A percentile compares a stretch with the other conserved stretches of the same genome.
These are phyloP conservation scores for Scedosporium dehoogii DNA, from an alignment of 2,329 filamentous ascomycete genomes.

Conservation along the genomic window DNA sequence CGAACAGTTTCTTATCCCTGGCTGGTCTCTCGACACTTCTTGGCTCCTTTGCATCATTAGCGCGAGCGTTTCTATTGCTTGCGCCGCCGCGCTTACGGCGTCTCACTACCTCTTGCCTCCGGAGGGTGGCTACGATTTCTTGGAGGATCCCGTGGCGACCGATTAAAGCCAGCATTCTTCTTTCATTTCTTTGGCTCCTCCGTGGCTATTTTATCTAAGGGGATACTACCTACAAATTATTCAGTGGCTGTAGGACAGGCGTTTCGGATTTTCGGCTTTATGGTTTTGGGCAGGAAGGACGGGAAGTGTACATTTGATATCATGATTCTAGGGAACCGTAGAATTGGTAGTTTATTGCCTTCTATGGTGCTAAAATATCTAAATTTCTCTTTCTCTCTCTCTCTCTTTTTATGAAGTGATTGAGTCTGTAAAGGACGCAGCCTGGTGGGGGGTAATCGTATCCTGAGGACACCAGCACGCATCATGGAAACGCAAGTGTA, in stretches of 20 bases:
- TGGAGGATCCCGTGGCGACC: constrained; percentile 30
- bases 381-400: too few species aligned
- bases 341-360: too few species aligned
- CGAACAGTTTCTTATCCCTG: constrained; percentile 66
- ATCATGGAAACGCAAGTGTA: too few species aligned
- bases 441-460: too few species aligned
- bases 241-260: neutral
- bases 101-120: constrained; percentile 63
- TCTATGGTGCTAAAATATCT: too few species aligned
- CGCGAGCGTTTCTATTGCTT: constrained; percentile 40
- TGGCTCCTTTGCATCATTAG: constrained; percentile 62
- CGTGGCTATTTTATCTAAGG: constrained; percentile 4
- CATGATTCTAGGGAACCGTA: too few species aligned
- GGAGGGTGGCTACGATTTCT: constrained; percentile 78
- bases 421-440: too few species aligned
- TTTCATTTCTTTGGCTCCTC: constrained; percentile 2
- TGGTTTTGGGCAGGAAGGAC: too few species aligned
- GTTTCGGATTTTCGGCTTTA: too few species aligned
- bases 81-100: constrained; percentile 48
- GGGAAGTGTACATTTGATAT: too few species aligned
- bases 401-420: too few species aligned
- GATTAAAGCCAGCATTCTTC: neutral
- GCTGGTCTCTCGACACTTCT: constrained; percentile 71
- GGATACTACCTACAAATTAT: neutral
- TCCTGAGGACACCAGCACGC: too few species aligned